A percentile compares a stretch with the other conserved stretches of the same genome.
These are phyloP conservation scores for Stagonosporopsis cucurbitacearum DNA, from an alignment of 2,329 filamentous ascomycete species.

Conservation along the genomic window DNA sequence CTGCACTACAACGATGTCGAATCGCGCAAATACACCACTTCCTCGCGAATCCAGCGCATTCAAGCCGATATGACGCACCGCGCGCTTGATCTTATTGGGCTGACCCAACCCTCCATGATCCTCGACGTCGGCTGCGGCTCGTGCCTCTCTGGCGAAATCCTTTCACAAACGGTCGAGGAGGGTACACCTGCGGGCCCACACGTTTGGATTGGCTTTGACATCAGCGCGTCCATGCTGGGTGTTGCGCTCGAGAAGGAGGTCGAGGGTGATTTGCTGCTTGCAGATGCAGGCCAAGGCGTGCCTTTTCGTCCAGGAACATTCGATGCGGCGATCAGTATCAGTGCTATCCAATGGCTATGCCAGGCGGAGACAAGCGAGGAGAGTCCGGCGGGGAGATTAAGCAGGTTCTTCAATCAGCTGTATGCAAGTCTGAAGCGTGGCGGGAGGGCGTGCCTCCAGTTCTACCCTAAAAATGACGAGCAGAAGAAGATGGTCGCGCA, in stretches of 20 bases:
- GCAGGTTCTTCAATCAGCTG: slow-evolving; percentile 89
- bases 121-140: slow-evolving; percentile 97
- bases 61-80: slow-evolving; percentile 94
- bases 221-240: slow-evolving; percentile 95
- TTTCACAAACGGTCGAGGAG: slow-evolving; percentile 71
- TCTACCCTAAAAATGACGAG: slow-evolving; percentile 94
- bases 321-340: slow-evolving; percentile 93
- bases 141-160: slow-evolving; percentile 91
- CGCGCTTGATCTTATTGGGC: slow-evolving; percentile 87
- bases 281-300: slow-evolving; percentile 93
- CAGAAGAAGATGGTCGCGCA: slow-evolving; percentile 91
- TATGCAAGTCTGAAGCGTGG: slow-evolving; percentile 85
- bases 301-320: slow-evolving; percentile 92
- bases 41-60: slow-evolving; percentile 92
- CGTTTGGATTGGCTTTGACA: slow-evolving; percentile 96
- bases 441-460: slow-evolving; percentile 91
- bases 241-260: slow-evolving; percentile 90
- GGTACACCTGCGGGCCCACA: slow-evolving; percentile 77
- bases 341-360: slow-evolving; percentile 97
- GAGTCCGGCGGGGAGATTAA: slow-evolving; percentile 76
- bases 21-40: slow-evolving; percentile 97
- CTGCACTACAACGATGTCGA: slow-evolving; percentile 97
- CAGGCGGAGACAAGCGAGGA: slow-evolving; percentile 92
- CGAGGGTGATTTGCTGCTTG: slow-evolving; percentile 90
- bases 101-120: slow-evolving; percentile 80